Evolutionary conservation across 2,329 filamentous ascomycete genomes (phyloP).

Genomic region (Huntiella savannae): DNA sequence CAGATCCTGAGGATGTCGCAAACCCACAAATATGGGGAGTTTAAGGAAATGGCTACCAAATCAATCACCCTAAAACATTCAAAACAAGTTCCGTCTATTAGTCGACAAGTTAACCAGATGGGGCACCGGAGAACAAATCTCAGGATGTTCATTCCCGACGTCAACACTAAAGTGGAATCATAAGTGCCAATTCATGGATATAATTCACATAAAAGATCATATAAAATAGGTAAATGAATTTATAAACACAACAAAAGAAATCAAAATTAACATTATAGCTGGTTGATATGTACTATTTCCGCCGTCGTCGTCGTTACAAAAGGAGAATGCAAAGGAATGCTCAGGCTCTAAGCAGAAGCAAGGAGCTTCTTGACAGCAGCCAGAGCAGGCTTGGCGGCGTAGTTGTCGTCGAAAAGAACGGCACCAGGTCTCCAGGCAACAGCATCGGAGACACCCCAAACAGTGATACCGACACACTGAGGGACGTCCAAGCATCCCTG

Average conservation of each 20-base stretch:
- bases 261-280: not conserved
- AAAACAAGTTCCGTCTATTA: too few species aligned
- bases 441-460: constrained; percentile 35
- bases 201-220: not conserved
- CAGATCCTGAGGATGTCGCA: too few species aligned
- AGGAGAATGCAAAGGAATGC: too few species aligned
- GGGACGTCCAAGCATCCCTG: constrained; percentile 37
- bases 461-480: constrained; percentile 47
- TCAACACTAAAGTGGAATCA: not conserved
- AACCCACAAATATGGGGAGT: too few species aligned
- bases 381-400: constrained; percentile 32
- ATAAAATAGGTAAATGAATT: not conserved
- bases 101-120: too few species aligned
- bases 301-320: too few species aligned
- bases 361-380: constrained; percentile 19
- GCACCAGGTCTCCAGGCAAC: constrained; percentile 32
- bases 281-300: too few species aligned
- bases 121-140: too few species aligned
- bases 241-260: constrained; percentile 3
- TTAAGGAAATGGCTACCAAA: too few species aligned
- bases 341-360: not conserved
- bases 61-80: too few species aligned
- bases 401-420: constrained; percentile 35
- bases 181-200: not conserved
- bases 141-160: not conserved